These are phyloP conservation scores for Phialophora macrospora DNA, from an alignment of 2,329 filamentous ascomycete genomes.

Conservation along the genomic window DNA sequence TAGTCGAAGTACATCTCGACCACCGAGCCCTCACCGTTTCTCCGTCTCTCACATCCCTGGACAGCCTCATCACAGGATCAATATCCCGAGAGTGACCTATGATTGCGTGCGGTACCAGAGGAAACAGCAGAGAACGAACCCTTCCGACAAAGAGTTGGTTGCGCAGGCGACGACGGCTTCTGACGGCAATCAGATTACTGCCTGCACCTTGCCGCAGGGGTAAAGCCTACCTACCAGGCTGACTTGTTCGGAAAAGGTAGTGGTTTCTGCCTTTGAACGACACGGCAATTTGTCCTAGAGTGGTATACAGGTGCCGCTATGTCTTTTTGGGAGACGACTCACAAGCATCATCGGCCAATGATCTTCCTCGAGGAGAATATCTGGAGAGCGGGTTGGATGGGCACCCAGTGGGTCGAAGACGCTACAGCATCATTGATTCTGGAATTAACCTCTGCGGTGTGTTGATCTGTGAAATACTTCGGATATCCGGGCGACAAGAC, in stretches of 20 bases:
- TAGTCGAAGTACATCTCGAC: too few species aligned
- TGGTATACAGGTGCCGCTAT: neutral
- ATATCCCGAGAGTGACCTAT: neutral
- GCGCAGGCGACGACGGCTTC: neutral
- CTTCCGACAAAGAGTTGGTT: neutral
- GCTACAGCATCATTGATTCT: neutral
- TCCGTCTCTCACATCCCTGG: neutral
- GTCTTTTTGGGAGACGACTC: neutral
- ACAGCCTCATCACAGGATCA: neutral
- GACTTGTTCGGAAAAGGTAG: neutral
- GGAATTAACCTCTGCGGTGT: neutral
- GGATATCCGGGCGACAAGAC: neutral
- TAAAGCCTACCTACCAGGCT: neutral
- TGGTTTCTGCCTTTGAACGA: too few species aligned
- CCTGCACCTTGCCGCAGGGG: neutral
- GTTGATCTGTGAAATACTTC: neutral
- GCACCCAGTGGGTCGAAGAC: too few species aligned
- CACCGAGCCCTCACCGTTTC: too few species aligned
- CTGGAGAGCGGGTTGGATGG: neutral
- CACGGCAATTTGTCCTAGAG: too few species aligned
- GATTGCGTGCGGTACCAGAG: neutral
- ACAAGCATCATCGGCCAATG: neutral
- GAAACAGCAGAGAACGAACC: neutral
- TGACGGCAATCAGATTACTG: neutral
- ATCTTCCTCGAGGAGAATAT: neutral